Base-by-base conservation (phyloP, 208 protist genomes). In the Leishmania tropica region DNA sequence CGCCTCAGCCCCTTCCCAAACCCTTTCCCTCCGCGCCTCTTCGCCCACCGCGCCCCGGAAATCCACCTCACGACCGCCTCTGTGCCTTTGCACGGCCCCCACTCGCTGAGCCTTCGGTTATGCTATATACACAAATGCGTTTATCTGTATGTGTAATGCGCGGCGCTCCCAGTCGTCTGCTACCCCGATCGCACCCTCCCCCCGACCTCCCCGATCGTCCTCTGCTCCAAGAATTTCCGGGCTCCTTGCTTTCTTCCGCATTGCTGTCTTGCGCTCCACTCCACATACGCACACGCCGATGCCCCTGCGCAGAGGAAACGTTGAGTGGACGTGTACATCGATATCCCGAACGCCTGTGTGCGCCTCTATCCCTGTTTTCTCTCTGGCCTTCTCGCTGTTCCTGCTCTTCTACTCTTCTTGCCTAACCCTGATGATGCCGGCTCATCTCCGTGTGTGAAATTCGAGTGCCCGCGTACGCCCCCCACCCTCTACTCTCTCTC, bases 331-430 rank as follows among this genome's bases (percentile, higher is more conserved):
- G 62, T 31, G 31, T 31, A 77, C 37, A 72, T 42, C 6, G 35
- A 31, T n/a, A 6, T 42, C 31, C n/a, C 28, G 3, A 15, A 4
- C 13, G 3, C 24, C 31, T 68, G 13, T 68, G 24, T 13, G 62
- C 62, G 11, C 21, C 17, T 67, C 31, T 21, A 28, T 73, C 62
- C 13, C 53, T 35, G 31, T 68, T 56, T 4, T 62, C 54, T 67
- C 51, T 60, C 31, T 24, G 21, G 10, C 10, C 80, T 21, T 71
- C 71, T 64, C n/a, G 79, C 8, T 65, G 21, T 68, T n/a, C 77
- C 37, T 68, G 37, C 70, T 45, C 24, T 15, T 72, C 17, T 42
- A 15, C 40, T 47, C 67, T 5, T 10, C 51, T 54, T 21, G 51
- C 10, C 4, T 13, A 54, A 0, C 51, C 4, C 51, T 13, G 51